Conservation (phyloP, 306 rosid genomes). For the Pterocarpus santalinus region DNA sequence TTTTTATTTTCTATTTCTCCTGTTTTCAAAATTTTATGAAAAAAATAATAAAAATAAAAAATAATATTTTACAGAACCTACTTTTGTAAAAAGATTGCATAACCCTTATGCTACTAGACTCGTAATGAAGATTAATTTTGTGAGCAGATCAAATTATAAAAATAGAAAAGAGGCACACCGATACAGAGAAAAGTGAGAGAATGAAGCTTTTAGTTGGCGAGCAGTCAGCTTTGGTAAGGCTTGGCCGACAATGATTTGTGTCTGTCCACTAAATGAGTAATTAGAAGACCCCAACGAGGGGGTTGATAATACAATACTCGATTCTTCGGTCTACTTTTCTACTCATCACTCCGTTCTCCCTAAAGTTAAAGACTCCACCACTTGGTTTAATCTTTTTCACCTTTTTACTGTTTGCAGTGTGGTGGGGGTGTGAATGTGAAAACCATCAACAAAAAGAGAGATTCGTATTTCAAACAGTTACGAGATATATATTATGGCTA, state of each 20-base stretch:
- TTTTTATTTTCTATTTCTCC: no score
- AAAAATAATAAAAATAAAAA: no score
- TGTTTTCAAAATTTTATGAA: no score
- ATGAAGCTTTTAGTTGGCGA: slow-evolving; percentile 57
- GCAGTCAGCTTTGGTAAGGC: slow-evolving; percentile 60
- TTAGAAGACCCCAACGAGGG: slow-evolving; percentile 46
- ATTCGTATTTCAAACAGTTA: slow-evolving; percentile 46
- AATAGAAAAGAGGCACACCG: not conserved
- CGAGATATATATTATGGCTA: slow-evolving; percentile 27
- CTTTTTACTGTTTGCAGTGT: slow-evolving; percentile 43
- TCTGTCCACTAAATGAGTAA: slow-evolving; percentile 64
- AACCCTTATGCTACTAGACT: no score
- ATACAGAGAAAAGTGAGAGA: slow-evolving; percentile 42
- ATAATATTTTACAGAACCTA: no score
- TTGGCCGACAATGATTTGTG: slow-evolving; percentile 73
- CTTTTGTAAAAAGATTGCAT: no score
- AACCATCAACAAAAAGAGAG: slow-evolving; percentile 34
- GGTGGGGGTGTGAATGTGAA: slow-evolving; percentile 43
- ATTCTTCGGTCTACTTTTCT: slow-evolving; percentile 36
- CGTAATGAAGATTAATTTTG: no score
- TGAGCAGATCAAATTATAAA: no score
- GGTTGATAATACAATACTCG: slow-evolving; percentile 43
- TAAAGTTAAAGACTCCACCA: not conserved
- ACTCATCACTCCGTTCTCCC: slow-evolving; percentile 5
- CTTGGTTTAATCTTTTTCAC: slow-evolving; percentile 33